Conservation (phyloP, 805 yeast genomes). For the Candida sphagnicola region DNA sequence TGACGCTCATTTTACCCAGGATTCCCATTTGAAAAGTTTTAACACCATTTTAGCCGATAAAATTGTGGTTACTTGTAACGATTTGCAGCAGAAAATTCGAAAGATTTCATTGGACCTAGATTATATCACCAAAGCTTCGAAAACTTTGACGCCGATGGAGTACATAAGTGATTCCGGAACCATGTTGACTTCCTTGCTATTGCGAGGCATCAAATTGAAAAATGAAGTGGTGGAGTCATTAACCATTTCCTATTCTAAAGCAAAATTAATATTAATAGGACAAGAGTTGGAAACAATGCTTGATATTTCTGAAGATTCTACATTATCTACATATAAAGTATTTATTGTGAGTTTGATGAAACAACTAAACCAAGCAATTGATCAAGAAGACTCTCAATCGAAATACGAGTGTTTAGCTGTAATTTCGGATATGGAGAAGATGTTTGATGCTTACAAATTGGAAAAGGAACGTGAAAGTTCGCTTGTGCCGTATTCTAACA, state of each 20-base stretch:
- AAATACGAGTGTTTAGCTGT: slow-evolving; percentile 66
- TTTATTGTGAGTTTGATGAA: slow-evolving; percentile 56
- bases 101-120: slow-evolving; percentile 45
- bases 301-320: slow-evolving; percentile 26
- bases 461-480: slow-evolving; percentile 22
- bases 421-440: slow-evolving; percentile 66
- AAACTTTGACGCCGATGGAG: slow-evolving; percentile 40
- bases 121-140: slow-evolving; percentile 41
- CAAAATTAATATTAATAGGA: slow-evolving; percentile 63
- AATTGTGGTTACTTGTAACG: slow-evolving; percentile 49
- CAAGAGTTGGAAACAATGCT: slow-evolving; percentile 51
- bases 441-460: slow-evolving; percentile 55
- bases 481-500: no score
- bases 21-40: slow-evolving; percentile 26
- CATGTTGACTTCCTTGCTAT: slow-evolving; percentile 39
- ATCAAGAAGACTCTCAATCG: slow-evolving; percentile 49
- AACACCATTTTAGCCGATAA: slow-evolving; percentile 52
- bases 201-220: slow-evolving; percentile 46
- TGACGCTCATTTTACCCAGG: slow-evolving; percentile 31
- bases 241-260: slow-evolving; percentile 58
- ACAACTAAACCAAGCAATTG: slow-evolving; percentile 55
- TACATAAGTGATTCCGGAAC: slow-evolving; percentile 53
- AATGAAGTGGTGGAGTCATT: slow-evolving; percentile 49
- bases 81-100: slow-evolving; percentile 38
- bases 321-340: slow-evolving; percentile 45